Conservation (phyloP, 441 rosid genomes). For the Gossypium trilobum region DNA sequence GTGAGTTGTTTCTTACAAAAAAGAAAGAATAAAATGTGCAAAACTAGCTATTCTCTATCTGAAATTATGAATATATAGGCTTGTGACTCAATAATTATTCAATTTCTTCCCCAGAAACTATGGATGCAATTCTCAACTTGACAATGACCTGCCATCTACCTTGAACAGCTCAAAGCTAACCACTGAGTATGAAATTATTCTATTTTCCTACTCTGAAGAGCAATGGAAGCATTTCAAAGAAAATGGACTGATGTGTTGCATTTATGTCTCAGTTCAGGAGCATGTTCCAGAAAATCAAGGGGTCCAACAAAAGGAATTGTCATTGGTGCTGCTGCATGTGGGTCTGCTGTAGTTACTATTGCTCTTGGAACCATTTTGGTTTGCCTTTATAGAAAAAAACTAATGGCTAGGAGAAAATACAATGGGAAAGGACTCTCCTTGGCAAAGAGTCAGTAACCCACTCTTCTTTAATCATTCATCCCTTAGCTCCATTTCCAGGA, state of each 20-base stretch:
- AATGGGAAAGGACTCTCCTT: slow-evolving; percentile 22
- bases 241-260: slow-evolving; percentile 12
- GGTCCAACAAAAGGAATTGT: slow-evolving; percentile 23
- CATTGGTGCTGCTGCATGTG: slow-evolving; percentile 35
- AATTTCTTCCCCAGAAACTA: slow-evolving; percentile 30
- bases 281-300: slow-evolving; percentile 25
- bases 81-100: slow-evolving; percentile 7
- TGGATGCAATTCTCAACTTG: slow-evolving; percentile 45
- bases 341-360: slow-evolving; percentile 30
- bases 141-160: slow-evolving; percentile 21
- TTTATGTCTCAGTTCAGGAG: slow-evolving; percentile 36
- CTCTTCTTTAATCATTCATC: not conserved
- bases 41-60: not conserved
- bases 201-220: slow-evolving; percentile 2
- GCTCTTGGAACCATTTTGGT: slow-evolving; percentile 29
- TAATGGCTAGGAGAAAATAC: slow-evolving; percentile 16
- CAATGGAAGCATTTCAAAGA: not conserved
- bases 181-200: slow-evolving; percentile 40
- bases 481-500: not conserved
- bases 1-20: slow-evolving; percentile 29
- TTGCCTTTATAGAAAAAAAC: slow-evolving; percentile 28
- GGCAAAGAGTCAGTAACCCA: slow-evolving; percentile 44
- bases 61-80: not conserved
- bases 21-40: not conserved
- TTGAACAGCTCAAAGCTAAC: slow-evolving; percentile 24